Conservation (phyloP, 2,329 filamentous ascomycete species). For the Bipolaris gigantea region DNA sequence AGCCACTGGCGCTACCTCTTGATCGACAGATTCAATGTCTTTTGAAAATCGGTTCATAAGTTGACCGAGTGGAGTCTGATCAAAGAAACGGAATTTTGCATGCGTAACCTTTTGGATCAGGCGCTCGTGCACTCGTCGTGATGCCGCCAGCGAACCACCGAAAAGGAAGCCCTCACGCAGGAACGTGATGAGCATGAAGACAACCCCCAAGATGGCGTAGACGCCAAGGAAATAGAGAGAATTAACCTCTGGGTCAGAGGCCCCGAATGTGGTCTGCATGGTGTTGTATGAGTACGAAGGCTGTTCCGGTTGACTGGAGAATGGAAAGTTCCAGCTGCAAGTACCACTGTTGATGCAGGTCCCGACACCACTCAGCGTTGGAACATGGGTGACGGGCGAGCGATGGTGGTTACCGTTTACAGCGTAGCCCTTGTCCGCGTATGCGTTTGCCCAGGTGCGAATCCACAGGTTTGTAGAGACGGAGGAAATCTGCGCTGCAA, state of each 20-base stretch:
- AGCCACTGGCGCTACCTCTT: constrained; percentile 91
- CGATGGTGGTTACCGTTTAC: constrained; percentile 38
- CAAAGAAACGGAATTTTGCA: constrained; percentile 97
- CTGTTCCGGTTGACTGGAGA: constrained; percentile 25
- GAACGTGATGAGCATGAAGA: constrained; percentile 80
- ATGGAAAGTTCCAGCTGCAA: constrained; percentile 52
- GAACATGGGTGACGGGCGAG: constrained; percentile 49
- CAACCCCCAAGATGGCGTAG: constrained; percentile 77
- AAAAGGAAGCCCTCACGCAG: constrained; percentile 86
- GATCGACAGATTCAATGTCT: constrained; percentile 91
- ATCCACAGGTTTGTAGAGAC: constrained; percentile 95
- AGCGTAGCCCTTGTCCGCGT: constrained; percentile 56
- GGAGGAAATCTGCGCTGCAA: constrained; percentile 78
- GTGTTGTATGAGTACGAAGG: constrained; percentile 42
- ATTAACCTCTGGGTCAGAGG: constrained; percentile 63
- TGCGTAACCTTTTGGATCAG: constrained; percentile 79
- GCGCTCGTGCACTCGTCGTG: constrained; percentile 76
- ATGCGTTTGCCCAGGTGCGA: constrained; percentile 90
- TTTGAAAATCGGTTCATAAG: constrained; percentile 99
- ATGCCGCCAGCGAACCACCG: constrained; percentile 86
- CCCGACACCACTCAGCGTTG: constrained; percentile 47
- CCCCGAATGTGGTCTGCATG: constrained; percentile 47
- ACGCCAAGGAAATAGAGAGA: constrained; percentile 80
- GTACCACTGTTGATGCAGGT: constrained; percentile 55
- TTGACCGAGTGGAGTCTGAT: constrained; percentile 91